Percentiles rank a stretch among this genome's conserved stretches.
Evolutionary conservation across 108 stramenopile genomes (phyloP).

Genomic region (Cyclotella atomus): DNA sequence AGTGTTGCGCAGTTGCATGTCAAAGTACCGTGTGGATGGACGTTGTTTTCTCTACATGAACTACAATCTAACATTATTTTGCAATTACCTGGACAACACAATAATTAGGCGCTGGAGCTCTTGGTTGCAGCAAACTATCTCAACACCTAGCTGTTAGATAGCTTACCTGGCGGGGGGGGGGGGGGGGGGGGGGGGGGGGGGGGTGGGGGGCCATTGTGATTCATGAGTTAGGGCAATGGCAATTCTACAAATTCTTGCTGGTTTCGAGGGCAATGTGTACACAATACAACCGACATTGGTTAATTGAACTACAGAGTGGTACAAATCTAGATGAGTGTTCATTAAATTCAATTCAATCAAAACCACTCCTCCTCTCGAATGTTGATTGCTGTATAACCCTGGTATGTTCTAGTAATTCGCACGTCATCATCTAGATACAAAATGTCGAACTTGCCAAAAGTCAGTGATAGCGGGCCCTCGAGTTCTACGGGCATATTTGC

Average conservation of each 20-base stretch:
- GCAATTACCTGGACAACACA: no score
- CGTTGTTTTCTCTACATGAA: background rate
- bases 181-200: no score
- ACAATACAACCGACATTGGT: no score
- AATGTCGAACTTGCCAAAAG: constrained; percentile 79
- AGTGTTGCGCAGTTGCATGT: constrained; percentile 10
- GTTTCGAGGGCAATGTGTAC: no score
- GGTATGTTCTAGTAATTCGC: constrained; percentile 66
- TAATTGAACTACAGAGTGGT: background rate
- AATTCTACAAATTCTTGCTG: no score
- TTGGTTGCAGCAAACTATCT: constrained; percentile 87
- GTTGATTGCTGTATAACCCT: constrained; percentile 74
- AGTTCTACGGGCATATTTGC: constrained; percentile 59
- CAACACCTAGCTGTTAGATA: constrained; percentile 76
- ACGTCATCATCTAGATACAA: constrained; percentile 74
- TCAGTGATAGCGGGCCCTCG: constrained; percentile 64
- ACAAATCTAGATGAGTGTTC: background rate
- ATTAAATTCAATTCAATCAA: constrained; percentile 17
- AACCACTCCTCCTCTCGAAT: constrained; percentile 52
- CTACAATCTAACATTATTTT: no score
- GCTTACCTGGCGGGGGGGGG: no score
- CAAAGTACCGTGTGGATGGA: background rate
- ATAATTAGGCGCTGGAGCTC: constrained; percentile 72
- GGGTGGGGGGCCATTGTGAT: no score
- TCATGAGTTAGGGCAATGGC: no score